Conservation (phyloP, 768 basidiomycete species). For the Phylloporus scabripes region DNA sequence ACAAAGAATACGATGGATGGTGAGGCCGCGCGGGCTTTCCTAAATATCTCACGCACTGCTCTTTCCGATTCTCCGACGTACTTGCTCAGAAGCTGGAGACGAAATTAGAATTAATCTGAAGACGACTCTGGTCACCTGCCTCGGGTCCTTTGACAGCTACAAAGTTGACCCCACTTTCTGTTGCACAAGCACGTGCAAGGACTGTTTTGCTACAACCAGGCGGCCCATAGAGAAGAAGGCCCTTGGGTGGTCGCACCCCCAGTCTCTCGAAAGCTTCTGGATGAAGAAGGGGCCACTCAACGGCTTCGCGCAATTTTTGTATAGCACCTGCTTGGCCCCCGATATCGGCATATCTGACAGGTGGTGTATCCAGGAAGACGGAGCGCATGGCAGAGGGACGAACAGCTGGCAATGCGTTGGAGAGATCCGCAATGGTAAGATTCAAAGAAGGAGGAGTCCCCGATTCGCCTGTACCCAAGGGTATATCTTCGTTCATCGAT, state of each 20-base stretch:
- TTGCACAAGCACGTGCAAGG: constrained; percentile 86
- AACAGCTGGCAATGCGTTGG: constrained; percentile 65
- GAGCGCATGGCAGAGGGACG: constrained; percentile 94
- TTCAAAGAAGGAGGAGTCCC: constrained; percentile 27
- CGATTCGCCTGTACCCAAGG: constrained; percentile 5
- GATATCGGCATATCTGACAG: constrained; percentile 80
- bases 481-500: constrained; percentile 41
- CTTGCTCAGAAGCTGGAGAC: constrained; percentile 82
- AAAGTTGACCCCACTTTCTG: constrained; percentile 92
- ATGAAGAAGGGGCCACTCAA: constrained; percentile 93
- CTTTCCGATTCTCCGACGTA: constrained; percentile 97
- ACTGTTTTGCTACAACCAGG: constrained; percentile 98
- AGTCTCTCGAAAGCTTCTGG: constrained; percentile 82
- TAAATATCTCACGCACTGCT: constrained; percentile 90
- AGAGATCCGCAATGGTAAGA: constrained; percentile 59
- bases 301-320: constrained; percentile 80
- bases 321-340: constrained; percentile 83
- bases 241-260: constrained; percentile 84
- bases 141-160: constrained; percentile 97
- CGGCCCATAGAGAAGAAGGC: constrained; percentile 89
- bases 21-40: constrained; percentile 89
- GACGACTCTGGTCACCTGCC: constrained; percentile 39
- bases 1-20: constrained; percentile 98
- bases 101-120: background rate
- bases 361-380: constrained; percentile 81